Conservation (phyloP, 306 rosid genomes). For the Mimosa bimucronata region DNA sequence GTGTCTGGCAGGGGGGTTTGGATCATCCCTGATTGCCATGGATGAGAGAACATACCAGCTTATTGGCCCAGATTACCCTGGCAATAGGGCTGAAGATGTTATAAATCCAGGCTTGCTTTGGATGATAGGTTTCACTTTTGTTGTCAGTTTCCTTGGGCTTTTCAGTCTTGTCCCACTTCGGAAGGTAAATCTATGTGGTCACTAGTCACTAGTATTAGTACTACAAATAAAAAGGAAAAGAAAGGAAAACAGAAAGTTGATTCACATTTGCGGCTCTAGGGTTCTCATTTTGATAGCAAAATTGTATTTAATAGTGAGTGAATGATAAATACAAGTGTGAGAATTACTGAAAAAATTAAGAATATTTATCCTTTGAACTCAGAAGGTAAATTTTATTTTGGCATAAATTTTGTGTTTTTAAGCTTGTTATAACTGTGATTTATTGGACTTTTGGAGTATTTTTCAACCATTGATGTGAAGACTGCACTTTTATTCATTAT, state of each 20-base stretch:
- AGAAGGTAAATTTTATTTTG: not conserved
- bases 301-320: not conserved
- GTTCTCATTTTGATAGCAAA: not conserved
- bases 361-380: not conserved
- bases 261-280: not conserved
- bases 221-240: not conserved
- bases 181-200: slow-evolving; percentile 60
- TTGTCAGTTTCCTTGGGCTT: slow-evolving; percentile 93
- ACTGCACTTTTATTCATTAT: not conserved
- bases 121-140: slow-evolving; percentile 90
- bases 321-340: not conserved
- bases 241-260: slow-evolving; percentile 1
- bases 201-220: not conserved
- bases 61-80: slow-evolving; percentile 89
- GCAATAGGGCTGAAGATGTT: slow-evolving; percentile 88
- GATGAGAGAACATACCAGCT: slow-evolving; percentile 82
- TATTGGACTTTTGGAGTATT: not conserved
- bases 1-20: slow-evolving; percentile 77
- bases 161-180: slow-evolving; percentile 95
- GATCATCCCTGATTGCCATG: slow-evolving; percentile 88
- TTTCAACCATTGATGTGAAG: not conserved
- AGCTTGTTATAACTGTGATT: not conserved
- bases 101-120: slow-evolving; percentile 84
- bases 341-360: not conserved
- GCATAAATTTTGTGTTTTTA: not conserved